Evolutionary conservation across 2,329 filamentous ascomycete species (phyloP), one percentile per base, ranked within the genome.

Genomic region (Elsinoe australis): DNA sequence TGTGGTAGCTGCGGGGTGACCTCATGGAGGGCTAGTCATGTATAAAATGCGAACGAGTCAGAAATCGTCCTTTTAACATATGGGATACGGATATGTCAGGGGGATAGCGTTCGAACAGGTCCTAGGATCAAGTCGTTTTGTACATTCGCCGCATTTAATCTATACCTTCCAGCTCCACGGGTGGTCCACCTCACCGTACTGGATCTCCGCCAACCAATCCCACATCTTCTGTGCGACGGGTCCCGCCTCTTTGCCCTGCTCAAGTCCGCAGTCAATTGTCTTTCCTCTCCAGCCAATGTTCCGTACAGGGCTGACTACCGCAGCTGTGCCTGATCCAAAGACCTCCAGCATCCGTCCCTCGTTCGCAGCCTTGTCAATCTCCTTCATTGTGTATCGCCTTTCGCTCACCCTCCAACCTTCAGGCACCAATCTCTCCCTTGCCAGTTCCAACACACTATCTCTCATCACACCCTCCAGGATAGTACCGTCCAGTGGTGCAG

Each of bases 391-490:
- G 69, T 88, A 88, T 71, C 94, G 94, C 61, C 87, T 80, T 78
- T 98, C 92, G 15, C 73, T 75, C 51, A 98, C 71, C 56, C 79
- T 80, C 92, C 92, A 98, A 52, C 92, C 92, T 67, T 95, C 76
- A 12, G 87, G 86, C 17, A 66, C 79, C 22, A 98, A 76, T 59
- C 82, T 79, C 72, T 98, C 88, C 31, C 84, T 77, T 28, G 92
- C 92, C 33, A 98, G 80, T 4, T 73, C 70, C n/a, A 98, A 75
- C 41, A 98, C 82, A 2, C 86, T 94, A 69, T 98, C 90, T 56
- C 92, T 76, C 8, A 89, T 95, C 5, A 98, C 88, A 59, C 92
- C 92, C 68, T 94, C 87, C 36, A 98, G 77, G 56, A 98, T 98
- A 22, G 90, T 98, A 44, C 92, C 92, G 65, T 98, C 92, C 10